Evolutionary conservation across 1,139 yeast species (phyloP).

Genomic region (Hanseniaspora sp.): DNA sequence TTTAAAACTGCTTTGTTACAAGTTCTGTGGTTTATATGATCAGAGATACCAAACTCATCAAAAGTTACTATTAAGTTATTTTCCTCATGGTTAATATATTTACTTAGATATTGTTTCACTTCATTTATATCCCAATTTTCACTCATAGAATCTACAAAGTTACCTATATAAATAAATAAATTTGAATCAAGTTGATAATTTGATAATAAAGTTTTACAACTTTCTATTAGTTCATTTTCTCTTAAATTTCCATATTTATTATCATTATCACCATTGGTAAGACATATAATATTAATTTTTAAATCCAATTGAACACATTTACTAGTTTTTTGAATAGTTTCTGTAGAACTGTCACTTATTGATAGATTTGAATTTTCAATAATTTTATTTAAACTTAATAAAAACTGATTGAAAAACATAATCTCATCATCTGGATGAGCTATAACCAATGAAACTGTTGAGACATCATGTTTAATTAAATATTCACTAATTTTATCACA

Average conservation of each 20-base stretch:
- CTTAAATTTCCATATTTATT: conserved; percentile 22
- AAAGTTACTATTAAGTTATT: conserved; percentile 51
- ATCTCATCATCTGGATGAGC: conserved; percentile 99
- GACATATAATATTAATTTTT: conserved; percentile 49
- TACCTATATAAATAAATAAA: conserved; percentile 30
- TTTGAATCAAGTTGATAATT: conserved; percentile 39
- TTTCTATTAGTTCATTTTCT: conserved; percentile 58
- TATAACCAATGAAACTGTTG: conserved; percentile 43
- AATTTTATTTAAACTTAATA: conserved; percentile 41
- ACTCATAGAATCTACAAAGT: conserved; percentile 62
- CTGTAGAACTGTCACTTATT: too few relatives aligned
- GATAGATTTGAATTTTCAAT: too few relatives aligned
- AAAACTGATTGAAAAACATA: conserved; percentile 87
- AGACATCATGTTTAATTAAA: background rate
- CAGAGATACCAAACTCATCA: conserved; percentile 72
- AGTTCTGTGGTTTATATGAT: conserved; percentile 76
- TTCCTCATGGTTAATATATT: conserved; percentile 23
- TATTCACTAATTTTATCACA: background rate
- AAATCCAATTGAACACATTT: conserved; percentile 14
- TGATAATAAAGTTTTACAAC: conserved; percentile 48
- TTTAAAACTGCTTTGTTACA: conserved; percentile 39
- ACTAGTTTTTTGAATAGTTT: too few relatives aligned
- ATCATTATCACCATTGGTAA: conserved; percentile 61
- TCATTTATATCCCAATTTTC: conserved; percentile 46
- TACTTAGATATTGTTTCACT: conserved; percentile 31